These are phyloP conservation scores for Metarhizium humberi DNA, from an alignment of 2,329 filamentous ascomycete species.

Conservation along the genomic window DNA sequence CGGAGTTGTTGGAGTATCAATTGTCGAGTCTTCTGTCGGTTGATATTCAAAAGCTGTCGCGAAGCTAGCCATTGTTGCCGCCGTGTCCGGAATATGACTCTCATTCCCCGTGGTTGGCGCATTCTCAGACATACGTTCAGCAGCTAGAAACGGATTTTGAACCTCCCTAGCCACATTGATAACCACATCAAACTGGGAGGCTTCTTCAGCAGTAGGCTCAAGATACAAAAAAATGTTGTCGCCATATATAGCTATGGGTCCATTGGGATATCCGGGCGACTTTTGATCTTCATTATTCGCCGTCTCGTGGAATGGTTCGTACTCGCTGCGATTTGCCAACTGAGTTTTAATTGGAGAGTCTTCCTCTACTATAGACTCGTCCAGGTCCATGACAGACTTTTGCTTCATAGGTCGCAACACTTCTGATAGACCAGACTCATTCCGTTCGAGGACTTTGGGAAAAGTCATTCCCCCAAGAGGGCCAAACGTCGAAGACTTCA, in stretches of 20 bases:
- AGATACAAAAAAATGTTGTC: conserved; percentile 71
- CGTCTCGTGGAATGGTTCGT: conserved; percentile 53
- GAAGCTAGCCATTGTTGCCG: conserved; percentile 47
- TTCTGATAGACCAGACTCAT: conserved; percentile 50
- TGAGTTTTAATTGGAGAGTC: conserved; percentile 51
- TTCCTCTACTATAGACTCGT: conserved; percentile 42
- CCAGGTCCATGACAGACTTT: conserved; percentile 24
- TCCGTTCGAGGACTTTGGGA: conserved; percentile 49
- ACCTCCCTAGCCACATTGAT: conserved; percentile 82
- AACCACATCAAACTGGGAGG: conserved; percentile 69
- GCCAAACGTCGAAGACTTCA: conserved; percentile 51
- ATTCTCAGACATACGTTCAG: conserved; percentile 18
- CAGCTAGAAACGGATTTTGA: conserved; percentile 56
- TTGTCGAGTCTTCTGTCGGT: conserved; percentile 23
- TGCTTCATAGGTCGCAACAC: conserved; percentile 44
- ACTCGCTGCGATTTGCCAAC: conserved; percentile 46
- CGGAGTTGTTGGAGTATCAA: conserved; percentile 43
- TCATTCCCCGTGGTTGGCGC: conserved; percentile 23
- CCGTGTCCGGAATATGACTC: conserved; percentile 42
- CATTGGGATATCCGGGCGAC: conserved; percentile 72
- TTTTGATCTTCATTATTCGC: conserved; percentile 71
- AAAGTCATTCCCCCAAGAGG: conserved; percentile 56
- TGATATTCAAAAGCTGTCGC: conserved; percentile 53
- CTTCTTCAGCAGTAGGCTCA: conserved; percentile 71
- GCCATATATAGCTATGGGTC: conserved; percentile 73